These are phyloP conservation scores for Pholiota microspora DNA, from an alignment of 768 basidiomycete species.

Conservation along the genomic window DNA sequence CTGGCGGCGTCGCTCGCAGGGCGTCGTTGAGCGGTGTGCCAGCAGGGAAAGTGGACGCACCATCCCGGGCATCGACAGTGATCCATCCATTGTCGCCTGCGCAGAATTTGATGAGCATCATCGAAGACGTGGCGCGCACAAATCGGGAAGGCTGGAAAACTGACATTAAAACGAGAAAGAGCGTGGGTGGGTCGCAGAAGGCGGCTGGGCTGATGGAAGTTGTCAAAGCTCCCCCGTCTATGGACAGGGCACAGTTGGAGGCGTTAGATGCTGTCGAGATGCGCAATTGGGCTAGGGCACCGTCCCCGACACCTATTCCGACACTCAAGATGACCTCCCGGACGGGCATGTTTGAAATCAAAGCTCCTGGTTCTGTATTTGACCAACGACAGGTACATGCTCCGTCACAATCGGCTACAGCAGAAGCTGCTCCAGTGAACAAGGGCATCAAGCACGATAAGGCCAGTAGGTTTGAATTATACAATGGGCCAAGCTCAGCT, in stretches of 20 bases:
- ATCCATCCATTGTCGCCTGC: slow-evolving; percentile 7
- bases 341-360: slow-evolving; percentile 18
- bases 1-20: slow-evolving; percentile 1
- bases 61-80: slow-evolving; percentile 3
- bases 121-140: slow-evolving; percentile 53
- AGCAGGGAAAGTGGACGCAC: not conserved
- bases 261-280: slow-evolving; percentile 14
- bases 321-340: not conserved
- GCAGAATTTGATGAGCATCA: slow-evolving; percentile 62
- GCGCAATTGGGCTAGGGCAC: not conserved
- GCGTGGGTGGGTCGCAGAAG: slow-evolving; percentile 14
- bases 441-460: not conserved
- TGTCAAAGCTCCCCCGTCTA: slow-evolving; percentile 47
- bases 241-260: slow-evolving; percentile 30
- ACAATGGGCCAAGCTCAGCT: no score
- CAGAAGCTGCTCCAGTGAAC: not conserved
- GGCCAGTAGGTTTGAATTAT: not conserved
- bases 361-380: slow-evolving; percentile 38
- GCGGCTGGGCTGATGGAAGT: slow-evolving; percentile 32
- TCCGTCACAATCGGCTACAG: not conserved
- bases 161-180: slow-evolving; percentile 11
- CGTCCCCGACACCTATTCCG: slow-evolving; percentile 2
- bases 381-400: slow-evolving; percentile 14
- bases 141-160: slow-evolving; percentile 25
- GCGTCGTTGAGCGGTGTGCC: slow-evolving; percentile 1